Conservation (phyloP, 1,284 basidiomycete species). For the Takashimella koratensis region DNA sequence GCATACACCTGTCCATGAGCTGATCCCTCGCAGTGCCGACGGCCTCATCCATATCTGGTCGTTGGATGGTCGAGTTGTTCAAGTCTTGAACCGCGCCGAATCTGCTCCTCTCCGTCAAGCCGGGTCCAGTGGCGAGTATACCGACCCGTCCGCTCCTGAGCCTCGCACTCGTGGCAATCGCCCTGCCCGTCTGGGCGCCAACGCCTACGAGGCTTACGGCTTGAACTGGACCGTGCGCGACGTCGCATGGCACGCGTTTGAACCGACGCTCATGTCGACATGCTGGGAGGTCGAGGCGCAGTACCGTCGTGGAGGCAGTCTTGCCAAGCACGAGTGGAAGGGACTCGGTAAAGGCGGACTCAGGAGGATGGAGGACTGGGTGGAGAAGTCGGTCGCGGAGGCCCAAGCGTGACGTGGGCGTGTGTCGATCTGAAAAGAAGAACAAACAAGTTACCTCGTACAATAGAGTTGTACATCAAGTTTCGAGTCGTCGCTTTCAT, state of each 20-base stretch:
- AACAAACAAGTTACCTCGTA: too few relatives aligned
- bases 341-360: slow-evolving; percentile 67
- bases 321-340: slow-evolving; percentile 93
- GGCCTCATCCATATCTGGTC: slow-evolving; percentile 75
- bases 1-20: background rate
- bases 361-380: slow-evolving; percentile 66
- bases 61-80: slow-evolving; percentile 65
- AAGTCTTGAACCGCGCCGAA: slow-evolving; percentile 72
- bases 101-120: slow-evolving; percentile 63
- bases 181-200: slow-evolving; percentile 57
- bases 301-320: slow-evolving; percentile 59
- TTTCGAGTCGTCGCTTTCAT: too few relatives aligned
- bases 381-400: slow-evolving; percentile 56
- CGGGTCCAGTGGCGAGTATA: slow-evolving; percentile 17
- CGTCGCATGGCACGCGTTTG: slow-evolving; percentile 57
- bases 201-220: slow-evolving; percentile 19
- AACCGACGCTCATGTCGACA: slow-evolving; percentile 86
- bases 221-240: slow-evolving; percentile 58
- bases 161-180: slow-evolving; percentile 6
- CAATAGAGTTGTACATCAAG: too few relatives aligned
- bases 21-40: slow-evolving; percentile 19
- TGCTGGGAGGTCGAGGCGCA: slow-evolving; percentile 67
- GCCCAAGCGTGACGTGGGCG: too few relatives aligned
- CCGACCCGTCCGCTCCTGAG: slow-evolving; percentile 43
- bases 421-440: background rate